Base-by-base conservation (phyloP, 1,284 basidiomycete genomes). In the Amylostereum areolatum region DNA sequence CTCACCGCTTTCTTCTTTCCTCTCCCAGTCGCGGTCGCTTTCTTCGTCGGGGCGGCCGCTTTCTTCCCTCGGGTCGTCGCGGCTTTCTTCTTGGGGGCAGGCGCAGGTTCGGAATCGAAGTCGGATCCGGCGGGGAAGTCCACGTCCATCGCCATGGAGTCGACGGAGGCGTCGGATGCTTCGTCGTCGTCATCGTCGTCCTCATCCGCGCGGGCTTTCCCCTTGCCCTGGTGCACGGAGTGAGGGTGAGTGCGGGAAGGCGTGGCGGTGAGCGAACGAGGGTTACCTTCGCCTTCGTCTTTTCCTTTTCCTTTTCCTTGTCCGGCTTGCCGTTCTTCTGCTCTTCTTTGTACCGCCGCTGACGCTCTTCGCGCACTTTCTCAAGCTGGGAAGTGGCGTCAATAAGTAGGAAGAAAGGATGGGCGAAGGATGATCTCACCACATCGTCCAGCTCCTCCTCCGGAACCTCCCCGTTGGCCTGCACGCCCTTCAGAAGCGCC, bases 91-190 rank as follows among this genome's bases (percentile, higher is more conserved):
- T 78, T 81, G 34, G 73, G 72, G 40, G 73, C 66, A 28, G 76
- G 72, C 27, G 68, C 75, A 39, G 75, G 77, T 53, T 80, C 79
- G 11, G 75, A 78, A 31, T 61, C 55, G 43, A 52, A 56, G 12
- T 52, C 57, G 18, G 51, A 55, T 25, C 66, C 71, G 45, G 66
- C 68, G 37, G n/a, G n/a, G n/a, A n/a, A 64, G 50, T 81, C 79
- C 42, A 81, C 57, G 34, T 85, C 80, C 77, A 81, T 76, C 70
- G 77, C 70, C 89, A 93, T 94, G 10, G 89, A 93, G 61, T 94
- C 91, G 28, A 78, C 78, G 1, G 87, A 89, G 33, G 69, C 69
- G 3, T 35, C 33, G 8, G 33, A 35, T 35, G 75, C 79, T n/a
- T 73, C 75, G 9, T 73, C 72, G 3, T 68, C 67, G 24, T 40